Evolutionary conservation across 768 basidiomycete species (phyloP).

Genomic region (Russula brevipes): DNA sequence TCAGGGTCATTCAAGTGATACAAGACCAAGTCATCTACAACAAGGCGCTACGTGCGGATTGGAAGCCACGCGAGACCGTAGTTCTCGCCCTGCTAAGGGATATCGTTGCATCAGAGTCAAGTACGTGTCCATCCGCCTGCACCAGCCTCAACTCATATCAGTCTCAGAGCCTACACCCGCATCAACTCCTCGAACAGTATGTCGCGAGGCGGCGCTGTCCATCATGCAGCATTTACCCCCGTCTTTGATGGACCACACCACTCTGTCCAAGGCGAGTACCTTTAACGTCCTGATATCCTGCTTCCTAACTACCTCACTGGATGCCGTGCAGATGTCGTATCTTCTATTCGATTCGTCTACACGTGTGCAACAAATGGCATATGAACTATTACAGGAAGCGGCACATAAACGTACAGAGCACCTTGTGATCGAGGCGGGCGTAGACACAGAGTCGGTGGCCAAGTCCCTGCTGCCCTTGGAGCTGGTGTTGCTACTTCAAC

Average conservation of each 20-base stretch:
- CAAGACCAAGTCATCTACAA: conserved; percentile 69
- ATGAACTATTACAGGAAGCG: conserved; percentile 63
- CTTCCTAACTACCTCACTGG: neutral
- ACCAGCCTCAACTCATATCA: neutral
- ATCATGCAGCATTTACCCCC: conserved; percentile 63
- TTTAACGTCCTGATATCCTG: neutral
- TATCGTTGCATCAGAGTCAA: conserved; percentile 48
- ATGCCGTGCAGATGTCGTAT: conserved; percentile 61
- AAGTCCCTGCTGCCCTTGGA: conserved; percentile 59
- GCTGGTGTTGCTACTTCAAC: conserved; percentile 58
- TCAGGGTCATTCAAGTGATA: conserved; percentile 60
- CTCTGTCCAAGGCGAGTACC: conserved; percentile 53
- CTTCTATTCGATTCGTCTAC: conserved; percentile 59
- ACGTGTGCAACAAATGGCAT: conserved; percentile 73
- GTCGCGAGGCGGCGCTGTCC: conserved; percentile 61
- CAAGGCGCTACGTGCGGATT: conserved; percentile 61
- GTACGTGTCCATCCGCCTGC: conserved; percentile 35
- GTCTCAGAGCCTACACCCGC: conserved; percentile 23
- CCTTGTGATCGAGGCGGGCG: conserved; percentile 81
- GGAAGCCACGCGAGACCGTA: conserved; percentile 52
- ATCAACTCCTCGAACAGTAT: conserved; percentile 60
- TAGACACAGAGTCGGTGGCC: conserved; percentile 57
- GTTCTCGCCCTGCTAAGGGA: conserved; percentile 58
- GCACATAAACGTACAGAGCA: conserved; percentile 73
- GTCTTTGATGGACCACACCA: conserved; percentile 55